A percentile compares a stretch with the other conserved stretches of the same genome.
Evolutionary conservation across 192 early-diverging fungal genomes (phyloP).

Genomic region (Kickxella alabastrina): DNA sequence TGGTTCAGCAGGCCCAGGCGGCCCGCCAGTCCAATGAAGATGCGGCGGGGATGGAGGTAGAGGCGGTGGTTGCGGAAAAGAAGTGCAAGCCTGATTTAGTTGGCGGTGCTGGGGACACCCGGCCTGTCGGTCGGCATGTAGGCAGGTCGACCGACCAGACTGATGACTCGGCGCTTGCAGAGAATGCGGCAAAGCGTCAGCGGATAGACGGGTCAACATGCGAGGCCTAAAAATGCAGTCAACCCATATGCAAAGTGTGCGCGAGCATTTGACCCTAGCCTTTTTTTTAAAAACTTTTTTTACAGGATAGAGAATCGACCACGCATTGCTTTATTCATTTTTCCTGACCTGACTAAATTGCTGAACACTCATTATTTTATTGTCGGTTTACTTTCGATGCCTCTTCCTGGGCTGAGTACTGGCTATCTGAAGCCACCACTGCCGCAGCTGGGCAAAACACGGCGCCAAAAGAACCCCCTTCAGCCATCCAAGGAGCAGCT

Average conservation of each 20-base stretch:
- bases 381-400: background rate
- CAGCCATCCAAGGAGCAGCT: conserved; percentile 37
- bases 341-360: too few relatives aligned
- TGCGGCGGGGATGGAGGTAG: background rate
- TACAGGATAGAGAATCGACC: too few relatives aligned
- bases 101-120: too few relatives aligned
- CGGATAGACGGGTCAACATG: background rate
- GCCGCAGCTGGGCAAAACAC: conserved; percentile 20
- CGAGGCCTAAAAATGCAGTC: too few relatives aligned
- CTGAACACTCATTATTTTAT: too few relatives aligned
- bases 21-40: background rate
- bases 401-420: background rate
- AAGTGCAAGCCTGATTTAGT: background rate
- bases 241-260: too few relatives aligned
- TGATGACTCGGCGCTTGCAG: too few relatives aligned
- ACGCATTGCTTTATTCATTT: too few relatives aligned
- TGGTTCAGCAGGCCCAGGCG: conserved; percentile 12
- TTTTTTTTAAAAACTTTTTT: background rate
- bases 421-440: conserved; percentile 13
- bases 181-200: conserved; percentile 14
- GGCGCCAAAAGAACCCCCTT: conserved; percentile 26
- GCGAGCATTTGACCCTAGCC: too few relatives aligned
- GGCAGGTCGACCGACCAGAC: too few relatives aligned
- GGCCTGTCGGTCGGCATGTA: too few relatives aligned
- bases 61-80: background rate